These are phyloP conservation scores for Fusarium sp. DNA, from an alignment of 2,329 filamentous ascomycete species.

Conservation along the genomic window DNA sequence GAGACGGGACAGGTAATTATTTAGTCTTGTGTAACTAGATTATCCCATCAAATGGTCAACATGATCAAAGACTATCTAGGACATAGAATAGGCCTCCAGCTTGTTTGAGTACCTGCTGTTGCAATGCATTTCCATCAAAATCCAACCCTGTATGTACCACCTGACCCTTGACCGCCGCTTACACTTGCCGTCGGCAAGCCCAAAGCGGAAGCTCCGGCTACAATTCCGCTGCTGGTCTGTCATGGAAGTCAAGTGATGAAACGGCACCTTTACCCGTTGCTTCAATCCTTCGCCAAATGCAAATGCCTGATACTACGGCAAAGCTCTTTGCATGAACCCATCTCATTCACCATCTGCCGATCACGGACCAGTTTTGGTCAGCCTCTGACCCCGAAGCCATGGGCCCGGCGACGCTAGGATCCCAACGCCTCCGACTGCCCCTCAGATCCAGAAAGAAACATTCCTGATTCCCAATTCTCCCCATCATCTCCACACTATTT, in stretches of 20 bases:
- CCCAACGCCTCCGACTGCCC: background rate
- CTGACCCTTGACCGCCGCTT: background rate
- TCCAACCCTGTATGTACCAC: background rate
- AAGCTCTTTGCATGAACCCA: background rate
- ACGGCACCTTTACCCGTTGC: background rate
- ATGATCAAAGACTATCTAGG: no score
- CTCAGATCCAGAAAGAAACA: background rate
- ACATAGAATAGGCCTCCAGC: no score
- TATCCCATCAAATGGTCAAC: no score
- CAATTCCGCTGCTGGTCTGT: background rate
- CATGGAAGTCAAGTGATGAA: no score
- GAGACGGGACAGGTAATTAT: no score
- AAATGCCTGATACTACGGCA: no score
- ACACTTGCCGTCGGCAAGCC: background rate
- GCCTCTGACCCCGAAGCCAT: background rate
- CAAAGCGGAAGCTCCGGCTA: background rate
- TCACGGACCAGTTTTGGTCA: background rate
- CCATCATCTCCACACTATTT: constrained; percentile 17
- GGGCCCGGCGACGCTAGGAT: background rate
- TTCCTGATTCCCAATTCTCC: background rate
- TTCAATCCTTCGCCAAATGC: background rate
- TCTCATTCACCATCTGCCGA: background rate
- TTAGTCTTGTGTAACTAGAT: no score
- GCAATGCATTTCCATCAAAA: no score
- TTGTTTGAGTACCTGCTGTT: no score